Evolutionary conservation across 106 monocot genomes (phyloP).

Genomic region (Acorus gramineus): DNA sequence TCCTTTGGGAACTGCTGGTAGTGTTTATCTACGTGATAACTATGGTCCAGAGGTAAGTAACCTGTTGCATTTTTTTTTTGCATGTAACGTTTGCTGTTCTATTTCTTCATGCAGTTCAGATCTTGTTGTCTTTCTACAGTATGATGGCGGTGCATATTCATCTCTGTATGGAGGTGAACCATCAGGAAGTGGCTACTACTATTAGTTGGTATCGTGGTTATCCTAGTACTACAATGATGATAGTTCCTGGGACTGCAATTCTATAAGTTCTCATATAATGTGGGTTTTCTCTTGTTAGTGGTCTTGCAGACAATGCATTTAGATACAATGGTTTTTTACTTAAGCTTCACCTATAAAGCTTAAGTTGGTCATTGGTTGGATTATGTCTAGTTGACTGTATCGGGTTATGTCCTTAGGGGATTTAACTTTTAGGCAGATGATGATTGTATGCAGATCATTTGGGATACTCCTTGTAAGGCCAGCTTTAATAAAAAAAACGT

Average conservation of each 20-base stretch:
- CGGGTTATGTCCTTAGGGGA: no score
- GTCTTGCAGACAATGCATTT: constrained; percentile 2
- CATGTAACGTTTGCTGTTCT: neutral
- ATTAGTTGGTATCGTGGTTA: constrained; percentile 26
- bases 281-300: neutral
- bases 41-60: constrained; percentile 60
- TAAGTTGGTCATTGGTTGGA: neutral
- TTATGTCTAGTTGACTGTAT: neutral
- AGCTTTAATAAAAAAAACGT: neutral
- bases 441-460: no score
- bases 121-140: constrained; percentile 24
- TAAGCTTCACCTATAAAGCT: neutral
- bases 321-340: neutral
- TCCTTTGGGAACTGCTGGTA: constrained; percentile 25
- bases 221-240: neutral
- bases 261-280: neutral
- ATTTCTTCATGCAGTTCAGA: neutral
- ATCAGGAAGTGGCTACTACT: constrained; percentile 49
- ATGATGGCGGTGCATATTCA: constrained; percentile 34
- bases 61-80: neutral
- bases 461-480: no score
- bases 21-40: constrained; percentile 42
- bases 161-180: constrained; percentile 35
- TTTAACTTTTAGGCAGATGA: no score
- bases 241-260: neutral